Conservation (phyloP, 768 basidiomycete genomes). For the Phylloporus sp. region DNA sequence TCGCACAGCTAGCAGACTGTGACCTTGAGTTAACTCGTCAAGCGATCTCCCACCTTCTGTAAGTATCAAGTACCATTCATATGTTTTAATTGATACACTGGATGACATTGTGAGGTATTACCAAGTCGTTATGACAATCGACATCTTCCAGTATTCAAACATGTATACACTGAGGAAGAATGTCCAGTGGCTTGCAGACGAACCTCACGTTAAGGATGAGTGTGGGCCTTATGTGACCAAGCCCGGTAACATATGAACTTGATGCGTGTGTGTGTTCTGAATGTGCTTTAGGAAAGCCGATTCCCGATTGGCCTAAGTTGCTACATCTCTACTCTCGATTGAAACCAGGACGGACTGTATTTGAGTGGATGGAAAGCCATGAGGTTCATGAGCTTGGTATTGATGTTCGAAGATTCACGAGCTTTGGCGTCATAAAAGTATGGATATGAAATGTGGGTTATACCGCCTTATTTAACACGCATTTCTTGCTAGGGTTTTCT, state of each 20-base stretch:
- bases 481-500: conserved; percentile 67
- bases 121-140: conserved; percentile 93
- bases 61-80: conserved; percentile 25
- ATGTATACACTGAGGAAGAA: conserved; percentile 91
- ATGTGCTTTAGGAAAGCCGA: conserved; percentile 41
- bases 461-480: background rate
- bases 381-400: conserved; percentile 70
- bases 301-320: conserved; percentile 85
- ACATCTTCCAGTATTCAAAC: conserved; percentile 97
- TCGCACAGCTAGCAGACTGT: conserved; percentile 89
- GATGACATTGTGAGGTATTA: conserved; percentile 64
- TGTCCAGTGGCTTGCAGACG: conserved; percentile 84
- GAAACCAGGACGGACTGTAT: conserved; percentile 76
- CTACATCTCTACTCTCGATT: conserved; percentile 84
- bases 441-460: background rate
- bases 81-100: conserved; percentile 1
- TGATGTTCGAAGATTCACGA: conserved; percentile 91
- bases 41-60: conserved; percentile 92
- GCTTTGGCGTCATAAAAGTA: conserved; percentile 96
- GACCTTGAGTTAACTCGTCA: conserved; percentile 78
- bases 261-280: conserved; percentile 2
- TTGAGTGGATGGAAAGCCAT: conserved; percentile 83
- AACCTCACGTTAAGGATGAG: conserved; percentile 80
- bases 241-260: conserved; percentile 42
- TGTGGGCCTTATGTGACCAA: conserved; percentile 90